Conservation (phyloP, 768 basidiomycete species). For the Hemileccinum impolitum region DNA sequence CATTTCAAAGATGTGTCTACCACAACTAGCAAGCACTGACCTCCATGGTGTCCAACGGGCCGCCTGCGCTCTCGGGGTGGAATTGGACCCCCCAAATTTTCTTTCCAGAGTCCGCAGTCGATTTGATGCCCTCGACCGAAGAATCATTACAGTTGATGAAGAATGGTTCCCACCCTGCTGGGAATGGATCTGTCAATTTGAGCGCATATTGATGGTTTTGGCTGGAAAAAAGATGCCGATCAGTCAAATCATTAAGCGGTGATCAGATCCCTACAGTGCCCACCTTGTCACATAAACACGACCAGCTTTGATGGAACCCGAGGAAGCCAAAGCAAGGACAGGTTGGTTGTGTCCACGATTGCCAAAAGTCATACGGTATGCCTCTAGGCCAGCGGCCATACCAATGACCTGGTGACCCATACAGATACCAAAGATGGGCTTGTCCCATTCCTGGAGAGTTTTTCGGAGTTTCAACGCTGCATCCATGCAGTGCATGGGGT, state of each 20-base stretch:
- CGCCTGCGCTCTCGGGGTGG: conserved; percentile 97
- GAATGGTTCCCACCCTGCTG: conserved; percentile 96
- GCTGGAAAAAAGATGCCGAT: conserved; percentile 35
- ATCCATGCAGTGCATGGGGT: conserved; percentile 85
- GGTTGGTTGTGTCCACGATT: conserved; percentile 99
- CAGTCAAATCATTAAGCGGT: background rate
- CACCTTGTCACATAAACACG: conserved; percentile 95
- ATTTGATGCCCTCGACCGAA: conserved; percentile 98
- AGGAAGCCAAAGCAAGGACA: conserved; percentile 89
- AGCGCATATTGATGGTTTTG: conserved; percentile 99
- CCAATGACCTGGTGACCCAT: conserved; percentile 99
- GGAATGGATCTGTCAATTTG: conserved; percentile 91
- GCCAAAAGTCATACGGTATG: conserved; percentile 99
- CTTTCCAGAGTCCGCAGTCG: conserved; percentile 83
- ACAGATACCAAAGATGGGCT: conserved; percentile 96
- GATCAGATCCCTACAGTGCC: conserved; percentile 6
- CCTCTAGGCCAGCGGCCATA: conserved; percentile 94
- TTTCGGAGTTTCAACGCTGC: conserved; percentile 76
- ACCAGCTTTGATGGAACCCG: conserved; percentile 92
- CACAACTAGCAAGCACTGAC: conserved; percentile 38
- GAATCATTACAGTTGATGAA: conserved; percentile 99
- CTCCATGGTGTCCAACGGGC: conserved; percentile 98
- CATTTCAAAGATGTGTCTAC: background rate
- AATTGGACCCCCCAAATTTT: conserved; percentile 98
- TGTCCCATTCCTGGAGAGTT: conserved; percentile 86